A percentile compares a stretch with the other conserved stretches of the same genome.
These are phyloP conservation scores for Termitomyces sp. DNA, from an alignment of 768 basidiomycete species.

Conservation along the genomic window DNA sequence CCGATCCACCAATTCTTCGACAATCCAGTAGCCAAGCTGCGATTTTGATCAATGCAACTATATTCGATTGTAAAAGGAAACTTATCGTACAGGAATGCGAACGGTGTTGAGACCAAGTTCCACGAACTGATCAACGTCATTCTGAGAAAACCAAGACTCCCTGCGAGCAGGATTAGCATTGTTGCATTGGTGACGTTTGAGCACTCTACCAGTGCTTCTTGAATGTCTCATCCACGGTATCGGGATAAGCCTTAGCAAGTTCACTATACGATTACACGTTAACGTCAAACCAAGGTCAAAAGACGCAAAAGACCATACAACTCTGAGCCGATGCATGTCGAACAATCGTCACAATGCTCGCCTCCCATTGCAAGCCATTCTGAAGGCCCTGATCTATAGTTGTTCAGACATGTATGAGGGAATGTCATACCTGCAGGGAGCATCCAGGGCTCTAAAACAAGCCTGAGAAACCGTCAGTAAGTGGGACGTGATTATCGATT, in stretches of 20 bases:
- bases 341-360: constrained; percentile 50
- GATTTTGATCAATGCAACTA: not conserved
- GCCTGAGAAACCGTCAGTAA: constrained; percentile 35
- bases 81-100: constrained; percentile 57
- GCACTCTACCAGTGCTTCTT: constrained; percentile 52
- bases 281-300: not conserved
- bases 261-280: constrained; percentile 31
- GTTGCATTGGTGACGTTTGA: not conserved
- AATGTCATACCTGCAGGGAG: constrained; percentile 48
- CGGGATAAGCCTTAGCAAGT: constrained; percentile 54
- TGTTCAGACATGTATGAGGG: not conserved
- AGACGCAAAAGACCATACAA: constrained; percentile 37
- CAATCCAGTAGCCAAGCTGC: constrained; percentile 79
- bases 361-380: constrained; percentile 78
- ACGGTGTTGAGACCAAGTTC: constrained; percentile 66
- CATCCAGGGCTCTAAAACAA: constrained; percentile 82
- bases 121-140: constrained; percentile 50
- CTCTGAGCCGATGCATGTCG: constrained; percentile 59
- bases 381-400: constrained; percentile 15
- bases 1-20: constrained; percentile 66
- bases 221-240: constrained; percentile 52
- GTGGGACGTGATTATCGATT: not conserved
- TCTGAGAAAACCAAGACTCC: constrained; percentile 67
- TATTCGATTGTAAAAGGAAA: not conserved
- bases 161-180: constrained; percentile 20